Conservation (phyloP, 2,329 filamentous ascomycete species). For the Xylaria sp. region DNA sequence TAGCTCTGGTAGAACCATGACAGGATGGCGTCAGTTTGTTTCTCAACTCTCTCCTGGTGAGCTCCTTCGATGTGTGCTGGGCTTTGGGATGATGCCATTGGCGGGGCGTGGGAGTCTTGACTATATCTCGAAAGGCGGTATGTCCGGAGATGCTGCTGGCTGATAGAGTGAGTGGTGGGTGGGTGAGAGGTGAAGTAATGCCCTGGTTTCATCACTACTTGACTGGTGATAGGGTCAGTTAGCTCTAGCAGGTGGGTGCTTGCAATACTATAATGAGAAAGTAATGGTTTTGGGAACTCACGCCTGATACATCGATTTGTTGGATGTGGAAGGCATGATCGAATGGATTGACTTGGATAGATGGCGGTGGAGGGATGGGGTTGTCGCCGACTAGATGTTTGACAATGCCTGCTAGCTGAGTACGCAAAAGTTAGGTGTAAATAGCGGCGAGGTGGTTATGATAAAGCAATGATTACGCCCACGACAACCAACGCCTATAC, state of each 20-base stretch:
- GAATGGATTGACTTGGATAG: background rate
- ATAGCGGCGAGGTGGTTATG: background rate
- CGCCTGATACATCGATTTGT: constrained; percentile 17
- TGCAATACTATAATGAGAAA: background rate
- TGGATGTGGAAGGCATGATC: constrained; percentile 28
- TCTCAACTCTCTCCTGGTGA: constrained; percentile 8
- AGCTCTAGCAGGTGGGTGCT: background rate
- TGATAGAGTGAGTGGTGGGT: constrained; percentile 21
- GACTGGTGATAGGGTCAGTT: constrained; percentile 10
- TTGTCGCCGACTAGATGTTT: background rate
- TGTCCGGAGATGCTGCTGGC: constrained; percentile 18
- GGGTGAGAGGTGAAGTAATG: constrained; percentile 28
- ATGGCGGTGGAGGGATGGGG: background rate
- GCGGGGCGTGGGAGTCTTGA: constrained; percentile 22
- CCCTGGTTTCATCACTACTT: constrained; percentile 14
- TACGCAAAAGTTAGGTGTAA: background rate
- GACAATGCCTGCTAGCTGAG: background rate
- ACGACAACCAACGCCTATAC: background rate
- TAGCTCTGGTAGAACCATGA: constrained; percentile 17
- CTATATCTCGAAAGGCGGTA: constrained; percentile 27
- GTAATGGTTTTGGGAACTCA: background rate
- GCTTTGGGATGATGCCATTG: constrained; percentile 17
- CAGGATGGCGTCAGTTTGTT: constrained; percentile 27
- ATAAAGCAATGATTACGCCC: background rate
- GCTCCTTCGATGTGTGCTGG: constrained; percentile 12